Evolutionary conservation across 129 eudicot genomes (phyloP), one percentile per base, ranked within the genome.

Genomic region (Artemisia annua): DNA sequence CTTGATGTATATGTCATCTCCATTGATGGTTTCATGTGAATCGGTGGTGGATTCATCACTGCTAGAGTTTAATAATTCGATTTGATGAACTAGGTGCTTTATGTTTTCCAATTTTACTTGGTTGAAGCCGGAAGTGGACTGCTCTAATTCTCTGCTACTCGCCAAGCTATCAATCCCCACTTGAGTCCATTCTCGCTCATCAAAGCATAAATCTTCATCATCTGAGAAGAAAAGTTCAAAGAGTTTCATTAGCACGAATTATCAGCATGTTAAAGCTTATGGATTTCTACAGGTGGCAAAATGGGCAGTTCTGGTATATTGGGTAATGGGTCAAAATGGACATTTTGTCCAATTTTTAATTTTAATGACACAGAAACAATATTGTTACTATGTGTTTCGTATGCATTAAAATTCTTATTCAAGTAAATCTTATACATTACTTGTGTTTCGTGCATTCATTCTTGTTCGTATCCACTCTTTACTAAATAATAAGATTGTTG

Each of bases 161-260:
- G 35, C 70, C 63, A 76, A 80, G 82, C 72, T 75, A 74, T 80
- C 76, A 3, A 63, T 72, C 46, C 76, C 85, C 64, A 60, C 81
- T 70, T 79, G 78, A 17, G 56, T 71, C 89, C 86, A 84, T 66
- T 83, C 91, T 46, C 72, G 90, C 55, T 86, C 91, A 28, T 78
- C 83, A 32, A 73, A 70, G 74, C 57, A 54, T 67, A 71, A 75
- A 49, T 72, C 77, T 51, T 86, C 88, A 48, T 84, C 82, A 72
- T 77, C 87, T 87, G 80, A 73, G 57, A 56, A 20, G 20, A 70
- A 19, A 80, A 44, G 60, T 5, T 70, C 48, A 49, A 13, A 18
- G n/a, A 20, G 30, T 22, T 57, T 17, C 8, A 66, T 80, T 30
- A 80, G 78, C 61, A 68, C 55, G 44, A 49, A 59, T 72, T 44